Base-by-base conservation (phyloP, 192 early-diverging fungal genomes). In the Cladochytrium replicatum region DNA sequence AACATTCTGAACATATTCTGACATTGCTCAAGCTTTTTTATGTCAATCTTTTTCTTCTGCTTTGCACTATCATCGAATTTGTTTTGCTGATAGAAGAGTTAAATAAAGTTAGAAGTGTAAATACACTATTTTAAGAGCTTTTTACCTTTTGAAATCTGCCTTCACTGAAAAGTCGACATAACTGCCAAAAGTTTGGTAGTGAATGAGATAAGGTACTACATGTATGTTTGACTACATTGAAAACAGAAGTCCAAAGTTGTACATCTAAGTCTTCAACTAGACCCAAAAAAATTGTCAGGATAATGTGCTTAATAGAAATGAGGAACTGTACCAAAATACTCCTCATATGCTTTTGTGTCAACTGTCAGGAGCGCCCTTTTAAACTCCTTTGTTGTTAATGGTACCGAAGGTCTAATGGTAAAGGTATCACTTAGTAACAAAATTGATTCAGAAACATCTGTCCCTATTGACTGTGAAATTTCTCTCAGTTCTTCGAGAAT, bases 171-270 rank as follows among this genome's bases (percentile, higher is more conserved):
- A 88, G 76, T 45, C 80, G 79, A 41, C 88, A 85, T 1, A 94
- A 61, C 61, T 86, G 82, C 88, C 93, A 94, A 70, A 97, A 97
- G 49, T 90, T 87, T 3, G 90, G 91, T 43, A 97, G 50, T 27
- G 75, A 74, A 29, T 79, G 72, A 19, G 75, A 50, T 11, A 97
- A 60, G 6, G 86, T 64, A 38, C 83, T 74, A n/a, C 89, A 91
- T 3, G 91, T 65, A 6, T 71, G 68, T 57, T 87, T 82, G 27
- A 91, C 81, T 19, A 86, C 60, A 0, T 70, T 67, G 6, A 76
- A 54, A 6, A 74, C 83, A 1, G 83, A 75, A 41, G 80, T 74
- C 85, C 90, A 91, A 23, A 70, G 60, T 49, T 83, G 83, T 8
- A 85, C 52, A 29, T 84, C 76, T 6, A 69, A 55, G 4, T 81